Evolutionary conservation across 352 stramenopile genomes (phyloP), one percentile per base, ranked within the genome.

Genomic region (Pythium aphanidermatum): DNA sequence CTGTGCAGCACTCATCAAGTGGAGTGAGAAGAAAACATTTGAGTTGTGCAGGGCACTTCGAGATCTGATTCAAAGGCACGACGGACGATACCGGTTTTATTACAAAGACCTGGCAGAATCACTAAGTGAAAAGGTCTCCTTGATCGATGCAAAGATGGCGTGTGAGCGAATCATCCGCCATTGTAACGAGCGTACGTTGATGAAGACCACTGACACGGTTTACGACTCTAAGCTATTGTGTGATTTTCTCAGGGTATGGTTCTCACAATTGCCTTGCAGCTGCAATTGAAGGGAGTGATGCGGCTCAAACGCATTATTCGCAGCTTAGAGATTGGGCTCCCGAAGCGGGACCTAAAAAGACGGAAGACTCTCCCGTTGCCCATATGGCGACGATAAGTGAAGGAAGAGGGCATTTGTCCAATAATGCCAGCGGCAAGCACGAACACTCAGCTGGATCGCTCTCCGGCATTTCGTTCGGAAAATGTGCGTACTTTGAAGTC

Each of bases 151-250:
- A 20, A 36, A 19, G 9, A 29, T 59, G 23, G 14, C 25, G 2
- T 26, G 36, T 17, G 30, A 60, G 25, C 36, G 38, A 3, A 60
- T 60, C 46, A 26, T 60, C 4, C 29, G 39, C 3, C 52, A 50
- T n/a, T 60, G 45, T 16, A 25, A 46, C 20, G 37, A 46, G 17
- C 52, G 52, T 60, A 55, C 12, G 44, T 51, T n/a, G n/a, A n/a
- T n/a, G n/a, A n/a, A n/a, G n/a, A n/a, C n/a, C n/a, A n/a, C n/a
- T n/a, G n/a, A n/a, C n/a, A n/a, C n/a, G n/a, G n/a, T n/a, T n/a
- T n/a, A n/a, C n/a, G n/a, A n/a, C n/a, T n/a, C n/a, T n/a, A n/a
- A n/a, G 46, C 24, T 24, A 10, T 26, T 24, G 25, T 16, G 4
- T 14, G 19, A 7, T 0, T 17, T 33, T 14, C 10, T 5, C 38